Evolutionary conservation across 768 basidiomycete species (phyloP).

Genomic region (Pisolithus marmoratus): DNA sequence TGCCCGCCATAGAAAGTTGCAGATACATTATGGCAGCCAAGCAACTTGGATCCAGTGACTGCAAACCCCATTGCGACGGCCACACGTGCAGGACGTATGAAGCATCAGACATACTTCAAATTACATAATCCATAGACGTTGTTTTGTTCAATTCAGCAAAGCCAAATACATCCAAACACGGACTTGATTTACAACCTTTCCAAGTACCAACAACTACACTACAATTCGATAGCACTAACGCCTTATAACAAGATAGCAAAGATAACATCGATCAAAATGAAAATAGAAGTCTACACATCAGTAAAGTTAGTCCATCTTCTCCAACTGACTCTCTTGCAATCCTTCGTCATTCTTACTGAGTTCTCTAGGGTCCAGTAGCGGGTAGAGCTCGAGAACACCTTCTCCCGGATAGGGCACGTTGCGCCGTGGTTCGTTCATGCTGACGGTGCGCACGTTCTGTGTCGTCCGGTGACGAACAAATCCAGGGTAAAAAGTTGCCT

Average conservation of each 20-base stretch:
- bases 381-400: conserved; percentile 9
- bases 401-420: conserved; percentile 11
- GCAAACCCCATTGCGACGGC: conserved; percentile 60
- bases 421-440: conserved; percentile 1
- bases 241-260: background rate
- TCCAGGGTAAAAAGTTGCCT: conserved; percentile 3
- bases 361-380: conserved; percentile 1
- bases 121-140: conserved; percentile 5
- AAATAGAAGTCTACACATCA: background rate
- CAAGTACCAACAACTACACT: conserved; percentile 1
- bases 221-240: conserved; percentile 3
- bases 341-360: background rate
- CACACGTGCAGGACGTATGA: conserved; percentile 51
- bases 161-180: conserved; percentile 11
- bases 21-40: conserved; percentile 63
- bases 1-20: conserved; percentile 63
- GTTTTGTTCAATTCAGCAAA: conserved; percentile 12
- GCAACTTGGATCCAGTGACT: conserved; percentile 63
- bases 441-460: conserved; percentile 6
- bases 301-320: background rate
- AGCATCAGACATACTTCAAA: conserved; percentile 15
- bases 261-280: conserved; percentile 1
- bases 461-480: conserved; percentile 1
- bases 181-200: no score
- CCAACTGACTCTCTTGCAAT: conserved; percentile 1